Conservation (phyloP, 2,329 filamentous ascomycete genomes). For the Colletotrichum salicis region DNA sequence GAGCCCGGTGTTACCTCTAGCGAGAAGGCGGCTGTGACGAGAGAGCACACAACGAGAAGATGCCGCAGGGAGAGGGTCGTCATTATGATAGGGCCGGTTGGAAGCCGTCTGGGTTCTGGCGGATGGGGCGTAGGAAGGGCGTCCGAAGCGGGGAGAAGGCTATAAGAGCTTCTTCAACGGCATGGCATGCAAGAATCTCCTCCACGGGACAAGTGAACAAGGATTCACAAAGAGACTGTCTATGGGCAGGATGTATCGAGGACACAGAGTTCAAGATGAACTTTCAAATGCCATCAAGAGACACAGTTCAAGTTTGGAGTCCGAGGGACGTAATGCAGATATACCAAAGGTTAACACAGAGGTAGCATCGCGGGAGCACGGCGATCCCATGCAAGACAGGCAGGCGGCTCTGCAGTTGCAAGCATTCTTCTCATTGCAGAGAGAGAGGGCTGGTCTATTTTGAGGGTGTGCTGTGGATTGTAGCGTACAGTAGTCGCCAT, state of each 20-base stretch:
- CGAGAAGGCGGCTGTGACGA: constrained; percentile 38
- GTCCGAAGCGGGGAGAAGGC: not conserved
- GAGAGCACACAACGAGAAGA: constrained; percentile 23
- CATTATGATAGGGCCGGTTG: not conserved
- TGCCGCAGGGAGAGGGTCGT: not conserved
- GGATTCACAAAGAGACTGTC: too few species aligned
- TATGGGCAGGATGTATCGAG: not conserved
- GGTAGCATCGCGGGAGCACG: constrained; percentile 12
- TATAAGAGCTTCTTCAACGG: too few species aligned
- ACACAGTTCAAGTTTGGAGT: not conserved
- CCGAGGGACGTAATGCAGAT: constrained; percentile 9
- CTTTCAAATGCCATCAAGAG: not conserved
- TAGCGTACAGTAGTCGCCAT: not conserved
- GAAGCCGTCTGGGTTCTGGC: not conserved
- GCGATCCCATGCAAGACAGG: too few species aligned
- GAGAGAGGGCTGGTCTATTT: too few species aligned
- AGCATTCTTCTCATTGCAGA: too few species aligned
- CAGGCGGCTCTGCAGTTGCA: too few species aligned
- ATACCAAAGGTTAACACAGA: not conserved
- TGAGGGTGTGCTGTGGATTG: not conserved
- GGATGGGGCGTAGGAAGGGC: not conserved
- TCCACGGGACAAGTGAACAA: too few species aligned
- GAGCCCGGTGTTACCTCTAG: constrained; percentile 63
- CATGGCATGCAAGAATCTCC: too few species aligned
- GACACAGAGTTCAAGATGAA: too few species aligned